Percentiles rank a stretch among this genome's conserved stretches.
Evolutionary conservation across 495 filamentous ascomycete genomes (phyloP).

Genomic region (Recurvomyces mirabilis): DNA sequence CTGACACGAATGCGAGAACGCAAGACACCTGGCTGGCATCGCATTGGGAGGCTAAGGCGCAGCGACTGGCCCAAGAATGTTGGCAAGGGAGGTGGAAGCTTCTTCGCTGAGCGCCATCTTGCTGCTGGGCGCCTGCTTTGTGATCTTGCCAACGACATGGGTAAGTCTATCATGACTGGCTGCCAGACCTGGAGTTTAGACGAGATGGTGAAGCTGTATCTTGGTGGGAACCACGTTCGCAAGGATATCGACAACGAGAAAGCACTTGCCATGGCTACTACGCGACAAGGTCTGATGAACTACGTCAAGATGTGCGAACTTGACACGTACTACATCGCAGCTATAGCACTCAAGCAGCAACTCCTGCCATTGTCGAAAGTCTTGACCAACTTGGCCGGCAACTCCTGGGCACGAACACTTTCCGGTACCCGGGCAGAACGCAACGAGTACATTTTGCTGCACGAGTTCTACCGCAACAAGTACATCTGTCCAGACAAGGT

Average conservation of each 20-base stretch:
- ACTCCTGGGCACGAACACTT: constrained; percentile 93
- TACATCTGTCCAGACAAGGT: constrained; percentile 95
- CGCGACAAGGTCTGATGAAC: constrained; percentile 79
- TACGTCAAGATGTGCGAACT: constrained; percentile 85
- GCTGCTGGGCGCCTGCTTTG: constrained; percentile 84
- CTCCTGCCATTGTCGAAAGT: constrained; percentile 90
- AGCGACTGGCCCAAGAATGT: constrained; percentile 80
- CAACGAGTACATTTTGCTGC: constrained; percentile 97
- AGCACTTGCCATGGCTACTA: constrained; percentile 69
- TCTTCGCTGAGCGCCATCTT: constrained; percentile 83
- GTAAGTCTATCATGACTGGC: constrained; percentile 85
- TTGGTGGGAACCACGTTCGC: constrained; percentile 54
- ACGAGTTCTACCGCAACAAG: constrained; percentile 91
- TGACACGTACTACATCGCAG: constrained; percentile 92
- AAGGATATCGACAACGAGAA: constrained; percentile 78
- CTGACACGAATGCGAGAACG: constrained; percentile 78
- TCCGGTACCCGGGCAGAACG: constrained; percentile 93
- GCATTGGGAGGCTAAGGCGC: constrained; percentile 75
- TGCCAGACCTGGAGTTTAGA: constrained; percentile 96
- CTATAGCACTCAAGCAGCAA: constrained; percentile 74
- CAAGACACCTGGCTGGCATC: constrained; percentile 86
- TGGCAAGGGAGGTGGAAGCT: constrained; percentile 72
- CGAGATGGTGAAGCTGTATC: constrained; percentile 89
- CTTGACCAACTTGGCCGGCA: constrained; percentile 90
- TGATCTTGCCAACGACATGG: constrained; percentile 91